Percentiles rank a stretch among this genome's conserved stretches.
phyloP scores from a whole-genome alignment of 108 stramenopile species.

The Chaetoceros tenuissimus region DNA sequence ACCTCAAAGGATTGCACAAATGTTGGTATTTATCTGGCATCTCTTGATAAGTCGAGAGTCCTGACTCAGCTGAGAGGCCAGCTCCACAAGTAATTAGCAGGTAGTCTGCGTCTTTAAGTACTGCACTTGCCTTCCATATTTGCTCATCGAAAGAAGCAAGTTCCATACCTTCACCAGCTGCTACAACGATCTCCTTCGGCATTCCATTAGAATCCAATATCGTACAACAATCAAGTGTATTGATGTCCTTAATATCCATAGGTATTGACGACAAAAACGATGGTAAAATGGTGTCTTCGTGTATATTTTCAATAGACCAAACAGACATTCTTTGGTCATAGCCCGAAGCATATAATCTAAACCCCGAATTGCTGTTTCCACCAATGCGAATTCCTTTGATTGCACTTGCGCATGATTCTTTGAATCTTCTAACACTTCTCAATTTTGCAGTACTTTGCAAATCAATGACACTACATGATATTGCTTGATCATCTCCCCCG shows the following conservation, averaged over 20 bases:
- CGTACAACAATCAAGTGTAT: conserved; percentile 10
- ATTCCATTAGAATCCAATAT: background rate
- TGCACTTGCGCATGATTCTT: conserved; percentile 50
- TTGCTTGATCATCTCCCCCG: conserved; percentile 73
- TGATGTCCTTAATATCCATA: conserved; percentile 21
- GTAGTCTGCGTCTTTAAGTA: conserved; percentile 19
- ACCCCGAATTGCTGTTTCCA: conserved; percentile 11
- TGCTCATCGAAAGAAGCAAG: background rate
- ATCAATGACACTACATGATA: conserved; percentile 13
- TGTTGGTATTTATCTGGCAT: conserved; percentile 23
- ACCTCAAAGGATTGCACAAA: conserved; percentile 27
- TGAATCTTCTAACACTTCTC: background rate
- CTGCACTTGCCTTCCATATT: conserved; percentile 14
- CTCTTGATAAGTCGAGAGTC: conserved; percentile 31
- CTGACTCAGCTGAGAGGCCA: conserved; percentile 43
- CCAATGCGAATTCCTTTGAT: conserved; percentile 42
- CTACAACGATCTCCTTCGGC: background rate
- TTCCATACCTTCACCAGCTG: background rate
- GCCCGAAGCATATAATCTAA: conserved; percentile 34
- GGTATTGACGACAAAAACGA: conserved; percentile 13
- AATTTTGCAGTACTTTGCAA: conserved; percentile 2
- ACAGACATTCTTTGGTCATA: conserved; percentile 43
- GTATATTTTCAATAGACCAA: conserved; percentile 23
- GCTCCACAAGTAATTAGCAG: conserved; percentile 46
- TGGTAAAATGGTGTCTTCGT: conserved; percentile 3